Percentiles rank a stretch among this genome's conserved stretches.
These are phyloP conservation scores for Globisporangium carolinianum DNA, from an alignment of 352 stramenopile genomes.

Conservation along the genomic window DNA sequence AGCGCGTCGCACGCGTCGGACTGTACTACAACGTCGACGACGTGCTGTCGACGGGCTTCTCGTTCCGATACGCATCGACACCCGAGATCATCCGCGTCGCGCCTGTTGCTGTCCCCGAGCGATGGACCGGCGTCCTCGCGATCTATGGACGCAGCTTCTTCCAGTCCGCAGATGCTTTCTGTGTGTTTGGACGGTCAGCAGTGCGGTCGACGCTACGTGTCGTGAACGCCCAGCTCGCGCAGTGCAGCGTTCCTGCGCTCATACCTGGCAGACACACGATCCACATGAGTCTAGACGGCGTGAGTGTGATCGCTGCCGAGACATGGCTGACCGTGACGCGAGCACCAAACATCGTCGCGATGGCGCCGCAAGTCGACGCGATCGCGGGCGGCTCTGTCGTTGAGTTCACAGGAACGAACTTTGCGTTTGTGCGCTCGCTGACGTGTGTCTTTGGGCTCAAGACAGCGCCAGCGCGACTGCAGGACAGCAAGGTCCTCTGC, in stretches of 20 bases:
- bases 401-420: conserved; percentile 23
- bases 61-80: conserved; percentile 23
- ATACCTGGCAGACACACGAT: conserved; percentile 16
- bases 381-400: conserved; percentile 25
- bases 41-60: conserved; percentile 15
- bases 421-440: conserved; percentile 21
- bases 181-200: conserved; percentile 13
- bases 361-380: conserved; percentile 23
- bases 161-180: conserved; percentile 17
- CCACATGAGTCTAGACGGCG: conserved; percentile 28
- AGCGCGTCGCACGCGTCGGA: conserved; percentile 13
- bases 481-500: conserved; percentile 21
- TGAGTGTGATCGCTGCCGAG: conserved; percentile 9
- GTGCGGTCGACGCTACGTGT: conserved; percentile 10
- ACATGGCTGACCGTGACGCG: conserved; percentile 17
- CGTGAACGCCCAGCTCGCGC: conserved; percentile 14
- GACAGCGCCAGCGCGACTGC: conserved; percentile 14
- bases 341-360: conserved; percentile 18
- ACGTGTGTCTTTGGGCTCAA: conserved; percentile 28
- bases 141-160: conserved; percentile 30
- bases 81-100: conserved; percentile 14
- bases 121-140: conserved; percentile 15
- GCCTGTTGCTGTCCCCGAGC: conserved; percentile 13
- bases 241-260: conserved; percentile 21
- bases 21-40: conserved; percentile 23